These are phyloP conservation scores for Aschersonia sp. DNA, from an alignment of 2,329 filamentous ascomycete genomes.

Conservation along the genomic window DNA sequence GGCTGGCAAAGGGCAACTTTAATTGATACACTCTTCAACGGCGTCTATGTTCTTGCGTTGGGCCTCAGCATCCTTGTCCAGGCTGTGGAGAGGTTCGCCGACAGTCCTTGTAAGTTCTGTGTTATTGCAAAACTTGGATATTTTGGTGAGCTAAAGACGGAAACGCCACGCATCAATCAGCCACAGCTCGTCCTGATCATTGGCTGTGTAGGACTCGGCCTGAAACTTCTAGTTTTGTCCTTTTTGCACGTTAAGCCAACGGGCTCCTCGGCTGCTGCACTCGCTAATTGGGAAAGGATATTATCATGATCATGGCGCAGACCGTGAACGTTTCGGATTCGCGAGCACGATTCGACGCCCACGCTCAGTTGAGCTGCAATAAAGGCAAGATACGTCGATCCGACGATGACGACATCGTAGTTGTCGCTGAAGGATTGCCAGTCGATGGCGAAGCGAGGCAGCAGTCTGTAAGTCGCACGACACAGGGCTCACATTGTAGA, in stretches of 20 bases:
- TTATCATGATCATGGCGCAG: conserved; percentile 18
- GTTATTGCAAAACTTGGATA: too few relatives aligned
- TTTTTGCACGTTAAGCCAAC: conserved; percentile 45
- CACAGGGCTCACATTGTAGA: background rate
- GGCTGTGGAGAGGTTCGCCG: conserved; percentile 55
- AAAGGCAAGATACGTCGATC: background rate
- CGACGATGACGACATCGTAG: background rate
- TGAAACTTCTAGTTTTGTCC: conserved; percentile 53
- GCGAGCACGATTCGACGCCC: background rate
- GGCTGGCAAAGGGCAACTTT: conserved; percentile 67
- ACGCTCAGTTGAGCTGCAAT: conserved; percentile 1
- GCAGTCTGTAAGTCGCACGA: background rate
- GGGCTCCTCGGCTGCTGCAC: background rate
- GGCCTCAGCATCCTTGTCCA: conserved; percentile 61
- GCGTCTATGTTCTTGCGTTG: conserved; percentile 57
- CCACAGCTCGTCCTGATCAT: conserved; percentile 55
- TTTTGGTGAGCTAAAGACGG: too few relatives aligned
- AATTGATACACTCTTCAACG: conserved; percentile 69
- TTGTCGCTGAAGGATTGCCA: background rate
- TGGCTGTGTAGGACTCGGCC: conserved; percentile 48
- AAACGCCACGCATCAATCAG: conserved; percentile 40
- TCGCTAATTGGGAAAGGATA: conserved; percentile 11
- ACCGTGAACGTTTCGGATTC: conserved; percentile 3
- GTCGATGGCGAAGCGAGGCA: background rate
- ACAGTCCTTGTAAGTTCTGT: conserved; percentile 31